phyloP scores from a whole-genome alignment of 179 eudicot genomes.

The Sideroxylon spinosum region DNA sequence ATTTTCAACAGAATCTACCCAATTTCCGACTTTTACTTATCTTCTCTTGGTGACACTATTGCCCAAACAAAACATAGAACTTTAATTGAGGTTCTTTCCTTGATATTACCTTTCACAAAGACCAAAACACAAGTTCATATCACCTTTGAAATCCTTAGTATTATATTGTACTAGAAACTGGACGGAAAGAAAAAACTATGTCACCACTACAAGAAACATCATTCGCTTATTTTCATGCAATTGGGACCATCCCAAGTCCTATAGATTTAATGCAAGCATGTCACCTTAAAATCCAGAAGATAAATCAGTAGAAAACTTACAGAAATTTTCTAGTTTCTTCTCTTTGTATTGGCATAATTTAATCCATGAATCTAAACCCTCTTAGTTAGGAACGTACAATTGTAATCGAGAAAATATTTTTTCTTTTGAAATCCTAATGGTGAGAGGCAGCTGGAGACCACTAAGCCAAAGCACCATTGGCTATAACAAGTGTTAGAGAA shows the following conservation, averaged over 20 bases:
- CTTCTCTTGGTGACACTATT: not conserved
- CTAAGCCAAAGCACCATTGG: not conserved
- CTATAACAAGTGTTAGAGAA: not conserved
- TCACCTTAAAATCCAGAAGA: not conserved
- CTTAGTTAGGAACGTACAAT: not conserved
- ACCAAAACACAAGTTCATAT: not conserved
- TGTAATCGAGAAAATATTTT: not conserved
- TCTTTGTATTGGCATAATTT: not conserved
- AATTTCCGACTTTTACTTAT: not conserved
- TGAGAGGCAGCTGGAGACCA: not conserved
- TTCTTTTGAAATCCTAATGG: not conserved
- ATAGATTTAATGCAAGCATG: not conserved
- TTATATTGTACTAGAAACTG: not conserved
- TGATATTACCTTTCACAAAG: not conserved
- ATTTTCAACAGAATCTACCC: not conserved
- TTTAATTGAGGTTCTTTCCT: conserved; percentile 5
- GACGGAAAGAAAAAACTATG: not conserved
- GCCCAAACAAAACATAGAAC: not conserved
- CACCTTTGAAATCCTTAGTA: not conserved
- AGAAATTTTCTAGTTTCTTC: not conserved
- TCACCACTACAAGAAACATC: not conserved
- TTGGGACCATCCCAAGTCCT: not conserved
- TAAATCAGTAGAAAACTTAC: not conserved
- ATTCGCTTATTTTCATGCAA: not conserved
- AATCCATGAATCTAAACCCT: not conserved